A percentile compares a stretch with the other conserved stretches of the same genome.
Evolutionary conservation across 1,139 yeast species (phyloP).

Genomic region (Hansenula sp.): DNA sequence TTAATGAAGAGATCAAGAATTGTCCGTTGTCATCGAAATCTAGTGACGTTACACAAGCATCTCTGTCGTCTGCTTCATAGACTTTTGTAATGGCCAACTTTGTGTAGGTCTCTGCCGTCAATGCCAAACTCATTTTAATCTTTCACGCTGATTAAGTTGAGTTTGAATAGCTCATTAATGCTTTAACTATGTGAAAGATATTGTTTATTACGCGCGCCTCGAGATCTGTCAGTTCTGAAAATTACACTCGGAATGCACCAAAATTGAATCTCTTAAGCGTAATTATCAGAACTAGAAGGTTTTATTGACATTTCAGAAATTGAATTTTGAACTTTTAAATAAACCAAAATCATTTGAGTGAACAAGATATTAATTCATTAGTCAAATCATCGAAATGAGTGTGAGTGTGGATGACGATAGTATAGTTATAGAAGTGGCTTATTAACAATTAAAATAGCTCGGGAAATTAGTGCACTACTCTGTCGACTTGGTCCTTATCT

Average conservation of each 20-base stretch:
- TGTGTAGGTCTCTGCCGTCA: constrained; percentile 41
- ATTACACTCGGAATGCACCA: not conserved
- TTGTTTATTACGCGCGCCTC: not conserved
- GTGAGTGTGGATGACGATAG: not conserved
- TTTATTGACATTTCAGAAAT: too few species aligned
- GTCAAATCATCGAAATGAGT: too few species aligned
- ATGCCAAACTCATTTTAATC: constrained; percentile 29
- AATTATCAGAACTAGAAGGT: not conserved
- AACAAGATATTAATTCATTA: too few species aligned
- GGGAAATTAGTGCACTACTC: constrained; percentile 54
- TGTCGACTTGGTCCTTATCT: constrained; percentile 53
- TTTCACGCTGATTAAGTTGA: too few species aligned
- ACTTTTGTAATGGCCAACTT: constrained; percentile 44
- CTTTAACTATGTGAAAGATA: too few species aligned
- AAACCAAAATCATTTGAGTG: not conserved
- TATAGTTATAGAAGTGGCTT: not conserved
- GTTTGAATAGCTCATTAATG: too few species aligned
- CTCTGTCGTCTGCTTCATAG: constrained; percentile 47
- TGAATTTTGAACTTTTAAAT: not conserved
- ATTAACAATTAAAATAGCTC: constrained; percentile 26
- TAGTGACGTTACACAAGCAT: constrained; percentile 64
- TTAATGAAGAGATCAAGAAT: constrained; percentile 69
- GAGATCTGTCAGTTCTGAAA: not conserved
- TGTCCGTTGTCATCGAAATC: constrained; percentile 88
- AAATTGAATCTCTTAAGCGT: too few species aligned